Evolutionary conservation across 108 stramenopile species (phyloP).

Genomic region (Pseudonitzschia multiseries): DNA sequence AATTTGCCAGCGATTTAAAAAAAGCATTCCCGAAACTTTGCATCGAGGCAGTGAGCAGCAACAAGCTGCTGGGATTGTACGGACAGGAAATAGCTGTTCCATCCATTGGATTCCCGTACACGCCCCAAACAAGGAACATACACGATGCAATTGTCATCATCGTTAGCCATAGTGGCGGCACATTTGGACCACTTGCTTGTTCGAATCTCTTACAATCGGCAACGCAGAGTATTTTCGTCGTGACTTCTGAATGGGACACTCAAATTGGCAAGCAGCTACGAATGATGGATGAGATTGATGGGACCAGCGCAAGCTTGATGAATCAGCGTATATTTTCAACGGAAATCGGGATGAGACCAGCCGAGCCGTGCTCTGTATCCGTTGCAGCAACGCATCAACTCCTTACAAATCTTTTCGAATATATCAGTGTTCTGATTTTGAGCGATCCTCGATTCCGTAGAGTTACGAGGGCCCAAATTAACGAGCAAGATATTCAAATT

Average conservation of each 20-base stretch:
- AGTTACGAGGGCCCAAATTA: constrained; percentile 49
- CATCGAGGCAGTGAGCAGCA: constrained; percentile 62
- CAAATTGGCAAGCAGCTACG: constrained; percentile 74
- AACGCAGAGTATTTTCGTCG: constrained; percentile 57
- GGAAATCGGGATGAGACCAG: constrained; percentile 65
- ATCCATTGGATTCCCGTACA: constrained; percentile 51
- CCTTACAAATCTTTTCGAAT: constrained; percentile 63
- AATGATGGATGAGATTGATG: constrained; percentile 33
- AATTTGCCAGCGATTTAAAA: constrained; percentile 76
- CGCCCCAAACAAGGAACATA: constrained; percentile 42
- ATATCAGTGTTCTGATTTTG: constrained; percentile 53
- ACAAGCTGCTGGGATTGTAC: constrained; percentile 76
- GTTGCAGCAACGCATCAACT: constrained; percentile 74
- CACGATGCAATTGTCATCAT: constrained; percentile 70
- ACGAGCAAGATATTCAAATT: constrained; percentile 52
- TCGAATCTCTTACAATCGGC: constrained; percentile 58
- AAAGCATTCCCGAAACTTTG: constrained; percentile 70
- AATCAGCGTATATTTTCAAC: constrained; percentile 64
- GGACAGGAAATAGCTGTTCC: constrained; percentile 70
- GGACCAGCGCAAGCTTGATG: constrained; percentile 25
- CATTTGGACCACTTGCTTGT: constrained; percentile 66
- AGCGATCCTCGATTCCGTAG: constrained; percentile 46
- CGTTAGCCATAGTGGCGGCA: constrained; percentile 70
- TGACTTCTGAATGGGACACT: constrained; percentile 68
- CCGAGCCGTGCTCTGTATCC: constrained; percentile 71